Base-by-base conservation (phyloP, 192 early-diverging fungal genomes). In the Coemansia sp. region DNA sequence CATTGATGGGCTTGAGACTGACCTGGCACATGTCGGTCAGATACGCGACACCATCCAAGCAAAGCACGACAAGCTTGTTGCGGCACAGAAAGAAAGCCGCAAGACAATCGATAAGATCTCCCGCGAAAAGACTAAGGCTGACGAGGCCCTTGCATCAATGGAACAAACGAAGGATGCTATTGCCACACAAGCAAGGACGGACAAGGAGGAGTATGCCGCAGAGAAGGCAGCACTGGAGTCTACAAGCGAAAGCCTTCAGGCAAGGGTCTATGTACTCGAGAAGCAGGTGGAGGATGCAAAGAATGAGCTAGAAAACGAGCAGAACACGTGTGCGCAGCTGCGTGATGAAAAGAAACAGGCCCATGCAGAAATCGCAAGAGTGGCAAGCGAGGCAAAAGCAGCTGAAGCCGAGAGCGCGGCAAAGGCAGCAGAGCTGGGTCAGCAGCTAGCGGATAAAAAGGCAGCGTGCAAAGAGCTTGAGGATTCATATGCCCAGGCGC, bases 21-120 rank as follows among this genome's bases (percentile, higher is more conserved):
- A 70, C 35, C 33, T 73, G 33, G 71, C 52, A n/a, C 71, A 73
- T 49, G 67, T 63, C 7, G n/a, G 28, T 15, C 63, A 73, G 42
- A 49, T 70, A 48, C 76, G 76, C 55, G 62, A 65, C 56, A 70
- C 55, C n/a, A 73, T 79, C 26, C 76, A 79, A 60, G 35, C 55
- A 16, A 79, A 73, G 56, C 64, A 73, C 59, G 71, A 79, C 60
- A 31, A 15, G 26, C 61, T 79, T 48, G 63, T n/a, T 21, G 64
- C 52, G 3, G 55, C 61, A 48, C 70, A 72, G 37, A 72, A 69
- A 39, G 63, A 72, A 35, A 63, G 60, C 40, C 60, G 23, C n/a
- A 28, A 40, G 21, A 56, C 59, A 13, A 58, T 70, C 28, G 67
- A 73, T 37, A 21, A 25, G 35, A 52, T 72, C 35, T 33, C 43